Conservation (phyloP, 2,329 filamentous ascomycete genomes). For the Phyllosticta capitalensis region DNA sequence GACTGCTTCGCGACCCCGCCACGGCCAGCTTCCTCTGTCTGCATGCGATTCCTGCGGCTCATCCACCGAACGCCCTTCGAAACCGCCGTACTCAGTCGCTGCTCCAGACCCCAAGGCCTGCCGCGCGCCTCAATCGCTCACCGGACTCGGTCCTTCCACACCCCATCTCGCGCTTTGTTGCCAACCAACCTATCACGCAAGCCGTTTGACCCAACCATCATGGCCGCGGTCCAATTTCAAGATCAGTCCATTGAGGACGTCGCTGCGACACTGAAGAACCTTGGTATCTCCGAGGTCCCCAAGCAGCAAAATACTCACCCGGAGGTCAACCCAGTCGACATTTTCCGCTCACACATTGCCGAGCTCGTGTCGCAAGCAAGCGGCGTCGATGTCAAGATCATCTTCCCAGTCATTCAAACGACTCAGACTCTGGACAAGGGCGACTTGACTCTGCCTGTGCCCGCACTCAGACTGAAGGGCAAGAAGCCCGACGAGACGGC, state of each 20-base stretch:
- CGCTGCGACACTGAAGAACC: constrained; percentile 24
- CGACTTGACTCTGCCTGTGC: constrained; percentile 67
- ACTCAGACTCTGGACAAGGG: constrained; percentile 73
- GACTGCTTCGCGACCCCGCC: background rate
- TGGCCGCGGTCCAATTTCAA: constrained; percentile 3
- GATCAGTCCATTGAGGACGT: constrained; percentile 25
- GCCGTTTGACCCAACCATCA: background rate
- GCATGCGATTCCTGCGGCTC: background rate
- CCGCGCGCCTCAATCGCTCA: background rate
- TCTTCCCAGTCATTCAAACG: constrained; percentile 71
- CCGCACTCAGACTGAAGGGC: constrained; percentile 66
- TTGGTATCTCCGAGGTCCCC: constrained; percentile 31
- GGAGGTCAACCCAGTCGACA: constrained; percentile 63
- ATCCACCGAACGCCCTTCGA: background rate
- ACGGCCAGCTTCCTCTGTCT: background rate
- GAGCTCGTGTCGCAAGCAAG: constrained; percentile 58
- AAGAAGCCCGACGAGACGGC: constrained; percentile 50
- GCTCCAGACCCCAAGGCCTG: background rate
- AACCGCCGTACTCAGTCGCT: background rate
- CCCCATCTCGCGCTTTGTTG: background rate
- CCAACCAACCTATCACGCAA: background rate
- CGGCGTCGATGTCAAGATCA: constrained; percentile 58
- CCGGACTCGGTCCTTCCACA: background rate
- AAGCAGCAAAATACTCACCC: constrained; percentile 42
- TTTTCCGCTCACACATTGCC: constrained; percentile 70